Evolutionary conservation across 2,329 filamentous ascomycete genomes (phyloP), one percentile per base, ranked within the genome.

Genomic region (Diaporthe helianthi): DNA sequence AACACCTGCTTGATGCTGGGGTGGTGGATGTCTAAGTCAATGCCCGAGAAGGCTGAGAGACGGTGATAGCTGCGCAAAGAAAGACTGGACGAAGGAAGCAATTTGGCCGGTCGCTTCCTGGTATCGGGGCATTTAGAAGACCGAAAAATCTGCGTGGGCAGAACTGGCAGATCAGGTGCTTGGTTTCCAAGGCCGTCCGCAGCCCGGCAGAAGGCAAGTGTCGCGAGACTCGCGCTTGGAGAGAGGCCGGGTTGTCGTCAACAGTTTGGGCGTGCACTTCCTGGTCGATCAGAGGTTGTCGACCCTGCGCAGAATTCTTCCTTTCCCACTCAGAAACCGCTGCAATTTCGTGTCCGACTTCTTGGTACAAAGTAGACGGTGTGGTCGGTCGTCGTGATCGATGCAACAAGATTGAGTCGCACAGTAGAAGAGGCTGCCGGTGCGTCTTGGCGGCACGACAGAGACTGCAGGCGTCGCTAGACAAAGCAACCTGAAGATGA

Each of bases 401-500:
- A 67, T 17, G 52, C 65, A 41, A 41, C 52, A 55, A 41, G 24
- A n/a, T 22, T 55, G 64, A 49, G 52, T 58, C 52, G 64, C 44
- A 49, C 31, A 19, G 17, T 51, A n/a, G 29, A 26, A 67, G n/a
- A 41, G 31, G 24, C 17, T 33, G 17, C 44, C 29, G n/a, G 24
- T 24, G 31, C 31, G 44, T 67, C 64, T 38, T 17, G 38, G 38
- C 51, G 58, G 38, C n/a, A 36, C 10, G 41, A 24, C 53, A 22
- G 24, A 26, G 29, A 9, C 15, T 58, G 64, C 64, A 58, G 52
- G 44, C 29, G 41, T 67, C 17, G 52, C 31, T n/a, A 22, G 31
- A 49, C 41, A 58, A 49, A 26, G 52, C 53, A n/a, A 38, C 31
- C 29, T 22, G 29, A 29, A 17, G 41, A 49, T 24, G 64, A 61